Evolutionary conservation across 2,329 filamentous ascomycete genomes (phyloP), one percentile per base, ranked within the genome.

Genomic region (Knufia fluminis): DNA sequence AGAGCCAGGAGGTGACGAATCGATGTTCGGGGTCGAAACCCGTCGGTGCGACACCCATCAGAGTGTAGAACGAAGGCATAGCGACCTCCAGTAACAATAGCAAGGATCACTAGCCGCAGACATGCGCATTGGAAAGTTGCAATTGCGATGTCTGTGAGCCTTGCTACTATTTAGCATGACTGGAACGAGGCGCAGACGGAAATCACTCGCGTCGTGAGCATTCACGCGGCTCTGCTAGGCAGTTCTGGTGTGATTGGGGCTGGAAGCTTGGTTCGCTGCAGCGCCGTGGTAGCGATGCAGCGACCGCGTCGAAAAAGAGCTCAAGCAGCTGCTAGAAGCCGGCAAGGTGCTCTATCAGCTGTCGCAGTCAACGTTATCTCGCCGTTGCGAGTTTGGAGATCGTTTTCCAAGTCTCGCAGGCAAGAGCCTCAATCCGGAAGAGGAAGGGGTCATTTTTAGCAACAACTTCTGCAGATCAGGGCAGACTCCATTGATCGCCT

Each of bases 1-100:
- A 66, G 7, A 90, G 66, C 86, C 86, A 94, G 12, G 86, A 94
- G 14, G 86, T 92, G 64, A 81, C 79, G 68, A 85, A 89, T 51
- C 83, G 79, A 65, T 83, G 75, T 36, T 76, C 66, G 23, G 64
- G 61, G 35, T 53, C 50, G 26, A 53, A 53, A 20, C 40, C 48
- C 12, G 8, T 20, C n/a, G 48, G 39, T n/a, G 53, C 22, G n/a
- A 51, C 47, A 26, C 38, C 45, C 36, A 52, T 46, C 28, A 48
- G 33, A 24, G 36, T 19, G 28, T 49, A 49, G 38, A 33, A 49
- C 12, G 46, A 26, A 12, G 38, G 31, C 46, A 49, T 49, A n/a
- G 43, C 43, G 8, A n/a, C 12, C 22, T 17, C 16, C 7, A 7
- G 28, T 14, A 14, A 31, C 14, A 31, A 14, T 14, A 31, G 28